A percentile compares a stretch with the other conserved stretches of the same genome.
phyloP scores from a whole-genome alignment of 176 grass and related monocot genomes.

The Calamus simplicifolius region DNA sequence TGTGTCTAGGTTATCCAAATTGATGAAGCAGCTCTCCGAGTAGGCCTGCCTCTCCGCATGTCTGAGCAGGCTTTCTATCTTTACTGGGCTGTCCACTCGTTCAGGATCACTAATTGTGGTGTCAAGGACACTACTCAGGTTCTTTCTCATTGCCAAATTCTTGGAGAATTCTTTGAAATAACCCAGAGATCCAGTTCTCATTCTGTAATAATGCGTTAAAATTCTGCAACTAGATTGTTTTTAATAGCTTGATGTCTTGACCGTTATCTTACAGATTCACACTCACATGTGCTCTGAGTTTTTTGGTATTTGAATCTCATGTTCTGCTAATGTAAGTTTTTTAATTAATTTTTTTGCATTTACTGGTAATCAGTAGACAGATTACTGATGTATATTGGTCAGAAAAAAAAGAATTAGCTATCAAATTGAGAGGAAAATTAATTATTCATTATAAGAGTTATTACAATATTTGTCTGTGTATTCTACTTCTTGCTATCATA shows the following conservation, averaged over 20 bases:
- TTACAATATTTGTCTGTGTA: too few species aligned
- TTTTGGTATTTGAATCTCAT: too few species aligned
- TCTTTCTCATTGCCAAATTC: background rate
- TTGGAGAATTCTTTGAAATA: constrained; percentile 5
- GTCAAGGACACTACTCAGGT: constrained; percentile 92
- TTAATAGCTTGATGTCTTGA: too few species aligned
- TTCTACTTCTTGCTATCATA: too few species aligned
- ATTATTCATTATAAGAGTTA: too few species aligned
- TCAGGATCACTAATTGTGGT: constrained; percentile 89
- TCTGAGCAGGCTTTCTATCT: constrained; percentile 90
- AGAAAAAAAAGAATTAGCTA: too few species aligned
- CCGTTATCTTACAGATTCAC: constrained; percentile 53
- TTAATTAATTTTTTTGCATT: too few species aligned
- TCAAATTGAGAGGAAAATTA: too few species aligned
- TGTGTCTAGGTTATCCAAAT: constrained; percentile 85
- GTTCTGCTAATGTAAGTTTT: too few species aligned
- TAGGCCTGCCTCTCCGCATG: constrained; percentile 80
- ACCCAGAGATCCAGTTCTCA: background rate
- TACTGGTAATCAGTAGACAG: too few species aligned
- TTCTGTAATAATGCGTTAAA: background rate
- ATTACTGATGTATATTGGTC: too few species aligned
- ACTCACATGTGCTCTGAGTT: constrained; percentile 99
- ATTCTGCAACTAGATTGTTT: background rate
- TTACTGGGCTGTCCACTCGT: constrained; percentile 92
- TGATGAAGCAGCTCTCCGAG: constrained; percentile 86